These are phyloP conservation scores for Citrus inodora DNA, from an alignment of 345 rosid species.

Conservation along the genomic window DNA sequence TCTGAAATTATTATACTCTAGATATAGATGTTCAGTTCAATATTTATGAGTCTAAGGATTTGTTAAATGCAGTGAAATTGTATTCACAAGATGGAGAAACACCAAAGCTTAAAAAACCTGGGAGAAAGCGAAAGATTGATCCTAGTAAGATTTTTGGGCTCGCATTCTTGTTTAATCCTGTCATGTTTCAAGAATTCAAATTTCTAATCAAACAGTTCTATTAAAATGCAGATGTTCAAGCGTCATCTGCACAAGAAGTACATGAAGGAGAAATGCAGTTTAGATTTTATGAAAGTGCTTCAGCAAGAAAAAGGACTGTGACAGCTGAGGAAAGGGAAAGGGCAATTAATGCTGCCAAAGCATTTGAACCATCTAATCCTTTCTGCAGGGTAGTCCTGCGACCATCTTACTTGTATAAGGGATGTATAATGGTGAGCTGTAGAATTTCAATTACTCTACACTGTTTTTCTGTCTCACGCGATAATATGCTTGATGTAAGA, in stretches of 20 bases:
- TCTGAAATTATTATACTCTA: constrained; percentile 17
- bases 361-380: constrained; percentile 76
- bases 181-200: constrained; percentile 1
- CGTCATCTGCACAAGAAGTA: constrained; percentile 32
- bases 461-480: not conserved
- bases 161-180: not conserved
- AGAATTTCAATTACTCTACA: constrained; percentile 3
- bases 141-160: constrained; percentile 49
- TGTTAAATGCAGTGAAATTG: constrained; percentile 25
- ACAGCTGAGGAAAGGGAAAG: constrained; percentile 80
- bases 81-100: constrained; percentile 35
- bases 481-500: not conserved
- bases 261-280: constrained; percentile 48
- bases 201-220: constrained; percentile 7
- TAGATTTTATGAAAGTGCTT: constrained; percentile 76
- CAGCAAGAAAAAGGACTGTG: constrained; percentile 71
- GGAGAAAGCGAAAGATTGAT: constrained; percentile 60
- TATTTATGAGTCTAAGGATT: constrained; percentile 14
- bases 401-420: constrained; percentile 78
- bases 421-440: constrained; percentile 74
- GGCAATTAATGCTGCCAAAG: constrained; percentile 68
- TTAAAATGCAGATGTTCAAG: constrained; percentile 38
- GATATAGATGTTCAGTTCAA: constrained; percentile 20
- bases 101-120: constrained; percentile 50
- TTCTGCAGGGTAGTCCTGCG: constrained; percentile 83